These are phyloP conservation scores for Pestalotiopsis sp. DNA, from an alignment of 2,329 filamentous ascomycete genomes.

Conservation along the genomic window DNA sequence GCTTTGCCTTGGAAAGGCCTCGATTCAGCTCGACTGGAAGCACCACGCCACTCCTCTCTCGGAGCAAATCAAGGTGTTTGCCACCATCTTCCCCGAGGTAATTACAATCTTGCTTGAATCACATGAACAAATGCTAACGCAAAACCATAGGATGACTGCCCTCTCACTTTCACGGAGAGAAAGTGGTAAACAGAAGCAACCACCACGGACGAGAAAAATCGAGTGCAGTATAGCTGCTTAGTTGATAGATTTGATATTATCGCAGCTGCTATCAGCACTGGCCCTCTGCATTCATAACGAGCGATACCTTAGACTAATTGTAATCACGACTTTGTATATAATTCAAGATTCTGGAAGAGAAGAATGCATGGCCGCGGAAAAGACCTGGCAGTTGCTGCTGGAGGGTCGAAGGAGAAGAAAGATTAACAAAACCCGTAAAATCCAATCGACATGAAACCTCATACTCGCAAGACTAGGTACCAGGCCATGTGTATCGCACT, in stretches of 20 bases:
- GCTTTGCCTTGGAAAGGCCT: constrained; percentile 87
- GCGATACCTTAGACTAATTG: constrained; percentile 26
- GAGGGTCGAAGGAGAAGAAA: not conserved
- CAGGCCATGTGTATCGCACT: not conserved
- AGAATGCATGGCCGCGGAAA: not conserved
- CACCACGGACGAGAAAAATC: not conserved
- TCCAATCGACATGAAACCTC: not conserved
- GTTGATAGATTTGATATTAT: constrained; percentile 3
- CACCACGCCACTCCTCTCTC: constrained; percentile 82
- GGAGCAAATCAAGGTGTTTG: constrained; percentile 97
- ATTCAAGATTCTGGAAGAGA: not conserved
- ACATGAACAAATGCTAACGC: constrained; percentile 27
- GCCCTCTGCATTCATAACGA: constrained; percentile 11
- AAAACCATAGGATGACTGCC: constrained; percentile 73
- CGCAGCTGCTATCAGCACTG: not conserved
- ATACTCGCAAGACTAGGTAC: not conserved
- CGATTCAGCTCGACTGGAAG: constrained; percentile 84
- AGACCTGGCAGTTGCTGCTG: not conserved
- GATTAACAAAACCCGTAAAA: not conserved
- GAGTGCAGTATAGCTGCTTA: not conserved
- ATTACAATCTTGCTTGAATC: constrained; percentile 35
- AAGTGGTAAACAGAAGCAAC: constrained; percentile 41
- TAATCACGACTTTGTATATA: constrained; percentile 26
- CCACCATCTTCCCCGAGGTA: constrained; percentile 96
- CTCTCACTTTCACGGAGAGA: constrained; percentile 69